Evolutionary conservation across 2,329 filamentous ascomycete genomes (phyloP).

Genomic region (Fusarium heterosporum): DNA sequence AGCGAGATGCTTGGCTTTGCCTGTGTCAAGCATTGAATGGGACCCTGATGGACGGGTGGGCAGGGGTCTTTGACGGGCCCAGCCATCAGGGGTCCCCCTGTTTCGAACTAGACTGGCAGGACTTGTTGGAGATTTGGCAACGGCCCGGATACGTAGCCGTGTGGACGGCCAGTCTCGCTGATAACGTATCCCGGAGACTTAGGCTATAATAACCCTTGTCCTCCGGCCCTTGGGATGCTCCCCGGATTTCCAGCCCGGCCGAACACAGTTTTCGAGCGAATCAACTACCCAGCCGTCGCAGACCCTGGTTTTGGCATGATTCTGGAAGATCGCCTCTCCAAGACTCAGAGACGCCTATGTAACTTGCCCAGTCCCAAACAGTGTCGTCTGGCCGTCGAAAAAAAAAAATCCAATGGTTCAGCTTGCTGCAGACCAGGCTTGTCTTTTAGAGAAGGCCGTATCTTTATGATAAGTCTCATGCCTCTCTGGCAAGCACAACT

Average conservation of each 20-base stretch:
- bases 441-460: conserved; percentile 7
- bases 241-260: conserved; percentile 51
- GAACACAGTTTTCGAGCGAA: conserved; percentile 40
- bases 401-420: conserved; percentile 20
- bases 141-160: conserved; percentile 54
- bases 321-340: conserved; percentile 49
- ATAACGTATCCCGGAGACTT: conserved; percentile 46
- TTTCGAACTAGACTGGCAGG: conserved; percentile 35
- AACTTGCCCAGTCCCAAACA: conserved; percentile 22
- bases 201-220: conserved; percentile 46
- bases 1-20: conserved; percentile 44
- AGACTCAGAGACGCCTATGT: conserved; percentile 28
- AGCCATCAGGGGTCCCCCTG: conserved; percentile 29
- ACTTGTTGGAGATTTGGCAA: conserved; percentile 47
- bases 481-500: neutral
- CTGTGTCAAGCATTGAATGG: conserved; percentile 37
- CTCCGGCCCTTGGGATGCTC: conserved; percentile 47
- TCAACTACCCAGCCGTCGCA: conserved; percentile 29
- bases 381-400: conserved; percentile 25
- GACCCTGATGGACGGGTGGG: conserved; percentile 44
- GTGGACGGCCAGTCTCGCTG: conserved; percentile 48
- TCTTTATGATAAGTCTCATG: conserved; percentile 13
- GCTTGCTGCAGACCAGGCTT: conserved; percentile 12
- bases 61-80: conserved; percentile 14
- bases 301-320: conserved; percentile 47